Evolutionary conservation across 1,284 basidiomycete species (phyloP).

Genomic region (Coniophora puteana): DNA sequence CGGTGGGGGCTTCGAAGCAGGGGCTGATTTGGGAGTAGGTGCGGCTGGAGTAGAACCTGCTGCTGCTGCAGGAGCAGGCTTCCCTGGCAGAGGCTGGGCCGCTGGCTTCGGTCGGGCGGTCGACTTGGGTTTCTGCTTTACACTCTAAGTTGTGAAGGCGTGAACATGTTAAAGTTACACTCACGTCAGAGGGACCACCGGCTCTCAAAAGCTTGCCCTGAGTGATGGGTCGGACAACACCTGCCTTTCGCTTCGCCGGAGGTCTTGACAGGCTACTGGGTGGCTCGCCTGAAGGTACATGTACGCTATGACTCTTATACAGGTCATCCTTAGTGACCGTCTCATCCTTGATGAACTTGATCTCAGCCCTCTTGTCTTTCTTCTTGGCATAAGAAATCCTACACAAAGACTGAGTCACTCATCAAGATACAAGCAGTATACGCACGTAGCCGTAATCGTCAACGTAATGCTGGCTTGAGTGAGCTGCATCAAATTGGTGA

Average conservation of each 20-base stretch:
- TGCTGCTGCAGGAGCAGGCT: conserved; percentile 27
- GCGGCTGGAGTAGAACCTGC: conserved; percentile 20
- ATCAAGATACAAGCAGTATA: background rate
- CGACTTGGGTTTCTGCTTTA: conserved; percentile 42
- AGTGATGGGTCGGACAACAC: conserved; percentile 79
- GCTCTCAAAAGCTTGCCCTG: conserved; percentile 78
- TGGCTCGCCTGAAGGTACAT: conserved; percentile 87
- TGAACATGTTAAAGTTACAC: conserved; percentile 15
- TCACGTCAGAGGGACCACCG: conserved; percentile 69
- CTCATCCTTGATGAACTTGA: conserved; percentile 91
- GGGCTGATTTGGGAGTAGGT: conserved; percentile 13
- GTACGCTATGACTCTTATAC: conserved; percentile 94
- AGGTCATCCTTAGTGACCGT: conserved; percentile 76
- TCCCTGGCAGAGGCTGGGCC: conserved; percentile 56
- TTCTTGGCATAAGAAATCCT: conserved; percentile 93
- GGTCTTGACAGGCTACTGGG: conserved; percentile 80
- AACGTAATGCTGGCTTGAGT: conserved; percentile 79
- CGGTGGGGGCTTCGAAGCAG: conserved; percentile 48
- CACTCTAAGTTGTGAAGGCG: conserved; percentile 6
- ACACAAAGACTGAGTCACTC: conserved; percentile 10
- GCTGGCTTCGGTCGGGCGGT: conserved; percentile 53
- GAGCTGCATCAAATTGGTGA: conserved; percentile 77
- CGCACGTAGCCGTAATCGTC: conserved; percentile 74
- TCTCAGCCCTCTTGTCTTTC: conserved; percentile 91
- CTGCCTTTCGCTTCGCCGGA: conserved; percentile 84